Evolutionary conservation across 371 early-diverging fungal genomes (phyloP).

Genomic region (Mortierella sp.): DNA sequence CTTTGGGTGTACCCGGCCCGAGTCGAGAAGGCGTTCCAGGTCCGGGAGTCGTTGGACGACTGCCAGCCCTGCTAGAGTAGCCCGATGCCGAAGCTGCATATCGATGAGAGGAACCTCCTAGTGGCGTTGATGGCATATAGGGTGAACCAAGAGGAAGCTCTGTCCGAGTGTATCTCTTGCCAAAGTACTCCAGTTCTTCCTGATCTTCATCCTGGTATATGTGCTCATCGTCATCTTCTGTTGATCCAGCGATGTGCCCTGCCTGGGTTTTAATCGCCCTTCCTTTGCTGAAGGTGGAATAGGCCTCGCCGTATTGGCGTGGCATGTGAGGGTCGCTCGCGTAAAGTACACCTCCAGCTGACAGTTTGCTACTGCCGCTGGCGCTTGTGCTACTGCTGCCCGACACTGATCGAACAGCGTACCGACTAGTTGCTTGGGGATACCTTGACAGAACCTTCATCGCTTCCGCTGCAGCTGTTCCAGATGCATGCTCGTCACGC

Average conservation of each 20-base stretch:
- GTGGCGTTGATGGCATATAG: slow-evolving; percentile 51
- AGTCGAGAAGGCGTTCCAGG: slow-evolving; percentile 41
- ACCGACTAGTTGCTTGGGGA: slow-evolving; percentile 47
- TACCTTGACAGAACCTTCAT: slow-evolving; percentile 42
- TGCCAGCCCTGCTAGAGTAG: slow-evolving; percentile 43
- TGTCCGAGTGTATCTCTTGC: slow-evolving; percentile 29
- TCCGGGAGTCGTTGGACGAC: slow-evolving; percentile 52
- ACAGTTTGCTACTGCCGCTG: slow-evolving; percentile 10
- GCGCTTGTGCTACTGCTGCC: slow-evolving; percentile 1
- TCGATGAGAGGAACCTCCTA: slow-evolving; percentile 15
- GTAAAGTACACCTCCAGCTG: slow-evolving; percentile 16
- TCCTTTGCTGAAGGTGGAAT: slow-evolving; percentile 13
- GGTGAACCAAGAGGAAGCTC: slow-evolving; percentile 46
- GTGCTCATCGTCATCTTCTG: slow-evolving; percentile 63
- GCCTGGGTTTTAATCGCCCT: slow-evolving; percentile 11
- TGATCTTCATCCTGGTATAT: slow-evolving; percentile 65
- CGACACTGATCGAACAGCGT: slow-evolving; percentile 3
- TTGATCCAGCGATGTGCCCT: not conserved
- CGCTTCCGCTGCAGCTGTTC: slow-evolving; percentile 38
- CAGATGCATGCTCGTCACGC: slow-evolving; percentile 36
- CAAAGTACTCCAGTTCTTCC: slow-evolving; percentile 56
- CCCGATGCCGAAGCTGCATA: slow-evolving; percentile 33
- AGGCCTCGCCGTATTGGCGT: slow-evolving; percentile 1
- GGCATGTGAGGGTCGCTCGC: slow-evolving; percentile 41
- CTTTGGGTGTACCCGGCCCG: slow-evolving; percentile 43